Conservation (phyloP, 805 yeast genomes). For the Ogataea trehalophila region DNA sequence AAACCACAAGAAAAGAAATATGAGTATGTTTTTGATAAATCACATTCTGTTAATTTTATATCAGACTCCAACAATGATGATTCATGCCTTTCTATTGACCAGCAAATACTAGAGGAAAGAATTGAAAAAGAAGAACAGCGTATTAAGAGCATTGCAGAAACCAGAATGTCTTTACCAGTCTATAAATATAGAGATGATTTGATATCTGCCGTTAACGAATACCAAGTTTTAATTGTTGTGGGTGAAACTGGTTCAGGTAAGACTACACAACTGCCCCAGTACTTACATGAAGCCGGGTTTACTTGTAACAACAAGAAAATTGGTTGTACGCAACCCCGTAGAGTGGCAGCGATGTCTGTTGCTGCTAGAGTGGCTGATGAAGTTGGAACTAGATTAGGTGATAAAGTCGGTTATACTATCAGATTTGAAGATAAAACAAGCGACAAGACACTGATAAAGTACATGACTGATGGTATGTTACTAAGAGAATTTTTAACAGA, state of each 20-base stretch:
- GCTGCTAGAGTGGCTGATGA: constrained; percentile 92
- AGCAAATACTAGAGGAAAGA: constrained; percentile 26
- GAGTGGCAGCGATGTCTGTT: constrained; percentile 92
- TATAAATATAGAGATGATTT: constrained; percentile 57
- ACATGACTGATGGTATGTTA: constrained; percentile 95
- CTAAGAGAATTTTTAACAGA: constrained; percentile 79
- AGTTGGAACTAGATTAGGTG: constrained; percentile 73
- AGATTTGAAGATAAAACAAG: constrained; percentile 80
- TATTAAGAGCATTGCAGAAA: constrained; percentile 39
- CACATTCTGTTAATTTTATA: constrained; percentile 55
- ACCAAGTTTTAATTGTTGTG: constrained; percentile 76
- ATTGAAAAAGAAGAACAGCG: constrained; percentile 33
- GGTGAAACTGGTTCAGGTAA: constrained; percentile 98
- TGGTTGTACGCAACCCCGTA: constrained; percentile 91
- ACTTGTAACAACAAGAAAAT: constrained; percentile 50
- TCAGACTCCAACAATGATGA: constrained; percentile 34
- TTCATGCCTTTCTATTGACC: constrained; percentile 27
- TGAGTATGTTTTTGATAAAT: constrained; percentile 72
- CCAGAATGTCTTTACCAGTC: constrained; percentile 71
- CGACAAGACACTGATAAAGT: constrained; percentile 67
- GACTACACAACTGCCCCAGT: constrained; percentile 91
- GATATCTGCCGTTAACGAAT: constrained; percentile 50
- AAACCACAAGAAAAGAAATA: constrained; percentile 39
- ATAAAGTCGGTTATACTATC: constrained; percentile 82
- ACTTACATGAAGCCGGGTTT: constrained; percentile 77